A percentile compares a stretch with the other conserved stretches of the same genome.
Conservation (phyloP, 2,329 filamentous ascomycete genomes). For the Apiospora aurea region DNA sequence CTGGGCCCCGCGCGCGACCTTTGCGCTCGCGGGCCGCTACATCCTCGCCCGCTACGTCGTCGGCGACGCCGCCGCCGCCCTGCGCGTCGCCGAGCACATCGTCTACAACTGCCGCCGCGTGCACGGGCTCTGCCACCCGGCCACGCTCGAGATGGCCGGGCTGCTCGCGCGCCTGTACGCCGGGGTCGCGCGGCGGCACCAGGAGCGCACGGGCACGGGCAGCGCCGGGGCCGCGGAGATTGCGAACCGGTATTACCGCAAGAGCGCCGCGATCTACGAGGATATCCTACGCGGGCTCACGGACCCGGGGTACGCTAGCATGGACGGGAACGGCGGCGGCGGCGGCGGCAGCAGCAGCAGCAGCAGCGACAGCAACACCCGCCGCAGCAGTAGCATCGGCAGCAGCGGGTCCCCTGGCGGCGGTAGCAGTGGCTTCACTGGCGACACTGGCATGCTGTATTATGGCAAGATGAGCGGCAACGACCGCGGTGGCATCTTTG, state of each 20-base stretch:
- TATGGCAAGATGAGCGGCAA: background rate
- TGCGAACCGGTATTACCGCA: slow-evolving; percentile 48
- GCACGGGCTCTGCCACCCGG: slow-evolving; percentile 33
- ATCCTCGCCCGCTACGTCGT: slow-evolving; percentile 33
- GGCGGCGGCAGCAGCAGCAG: slow-evolving; percentile 29
- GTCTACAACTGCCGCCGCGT: slow-evolving; percentile 38
- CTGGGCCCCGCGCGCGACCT: slow-evolving; percentile 30
- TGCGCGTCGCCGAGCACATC: slow-evolving; percentile 36
- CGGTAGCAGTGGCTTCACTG: too few species aligned
- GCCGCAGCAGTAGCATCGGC: slow-evolving; percentile 29
- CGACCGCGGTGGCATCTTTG: background rate
- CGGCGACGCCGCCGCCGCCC: slow-evolving; percentile 31
- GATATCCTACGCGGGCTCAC: slow-evolving; percentile 44
- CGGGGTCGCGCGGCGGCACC: slow-evolving; percentile 44
- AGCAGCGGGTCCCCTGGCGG: slow-evolving; percentile 25
- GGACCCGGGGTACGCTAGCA: slow-evolving; percentile 42
- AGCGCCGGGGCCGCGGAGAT: slow-evolving; percentile 41
- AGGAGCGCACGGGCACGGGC: slow-evolving; percentile 26
- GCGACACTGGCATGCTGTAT: too few species aligned
- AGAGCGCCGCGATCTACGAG: slow-evolving; percentile 45
- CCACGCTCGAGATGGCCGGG: slow-evolving; percentile 35
- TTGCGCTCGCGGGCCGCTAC: slow-evolving; percentile 32
- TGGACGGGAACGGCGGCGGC: slow-evolving; percentile 33
- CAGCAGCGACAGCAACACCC: slow-evolving; percentile 34
- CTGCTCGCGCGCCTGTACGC: slow-evolving; percentile 36